Percentiles rank a stretch among this genome's conserved stretches.
These are phyloP conservation scores for Sporisorium reilianum DNA, from an alignment of 1,284 basidiomycete species.

Conservation along the genomic window DNA sequence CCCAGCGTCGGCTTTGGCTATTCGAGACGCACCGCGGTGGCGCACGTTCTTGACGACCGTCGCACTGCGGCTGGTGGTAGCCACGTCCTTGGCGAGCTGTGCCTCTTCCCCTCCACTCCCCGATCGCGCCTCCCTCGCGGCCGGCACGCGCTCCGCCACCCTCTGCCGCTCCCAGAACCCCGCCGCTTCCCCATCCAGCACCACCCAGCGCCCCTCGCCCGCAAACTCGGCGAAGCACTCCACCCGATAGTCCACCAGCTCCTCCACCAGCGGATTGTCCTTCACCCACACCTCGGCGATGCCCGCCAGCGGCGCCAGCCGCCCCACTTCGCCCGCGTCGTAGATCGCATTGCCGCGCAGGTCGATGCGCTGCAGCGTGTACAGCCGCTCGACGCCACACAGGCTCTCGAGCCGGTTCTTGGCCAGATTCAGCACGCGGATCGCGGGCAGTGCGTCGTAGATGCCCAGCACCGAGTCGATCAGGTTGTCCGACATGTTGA, in stretches of 20 bases:
- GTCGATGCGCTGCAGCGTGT: constrained; percentile 85
- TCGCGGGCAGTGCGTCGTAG: constrained; percentile 48
- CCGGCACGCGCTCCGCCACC: constrained; percentile 58
- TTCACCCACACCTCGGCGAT: constrained; percentile 71
- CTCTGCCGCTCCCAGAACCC: constrained; percentile 82
- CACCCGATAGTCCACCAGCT: constrained; percentile 75
- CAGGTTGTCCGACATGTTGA: constrained; percentile 94
- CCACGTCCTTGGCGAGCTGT: constrained; percentile 25
- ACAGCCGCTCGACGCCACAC: constrained; percentile 89
- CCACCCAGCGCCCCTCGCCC: constrained; percentile 77
- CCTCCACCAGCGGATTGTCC: constrained; percentile 56
- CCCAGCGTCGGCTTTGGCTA: not conserved
- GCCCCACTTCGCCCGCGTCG: constrained; percentile 86
- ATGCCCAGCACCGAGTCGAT: constrained; percentile 91
- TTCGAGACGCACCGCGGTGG: constrained; percentile 13
- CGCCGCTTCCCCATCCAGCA: constrained; percentile 79
- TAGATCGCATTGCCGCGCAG: constrained; percentile 84
- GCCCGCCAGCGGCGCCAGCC: constrained; percentile 82
- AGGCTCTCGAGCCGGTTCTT: constrained; percentile 89
- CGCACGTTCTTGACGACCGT: constrained; percentile 33
- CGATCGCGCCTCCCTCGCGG: not conserved
- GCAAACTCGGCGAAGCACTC: constrained; percentile 84
- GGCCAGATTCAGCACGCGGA: constrained; percentile 61
- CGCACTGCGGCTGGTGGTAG: constrained; percentile 23
- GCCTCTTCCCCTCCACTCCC: constrained; percentile 43